These are phyloP conservation scores for Lactarius akahatsu DNA, from an alignment of 768 basidiomycete species.

Conservation along the genomic window DNA sequence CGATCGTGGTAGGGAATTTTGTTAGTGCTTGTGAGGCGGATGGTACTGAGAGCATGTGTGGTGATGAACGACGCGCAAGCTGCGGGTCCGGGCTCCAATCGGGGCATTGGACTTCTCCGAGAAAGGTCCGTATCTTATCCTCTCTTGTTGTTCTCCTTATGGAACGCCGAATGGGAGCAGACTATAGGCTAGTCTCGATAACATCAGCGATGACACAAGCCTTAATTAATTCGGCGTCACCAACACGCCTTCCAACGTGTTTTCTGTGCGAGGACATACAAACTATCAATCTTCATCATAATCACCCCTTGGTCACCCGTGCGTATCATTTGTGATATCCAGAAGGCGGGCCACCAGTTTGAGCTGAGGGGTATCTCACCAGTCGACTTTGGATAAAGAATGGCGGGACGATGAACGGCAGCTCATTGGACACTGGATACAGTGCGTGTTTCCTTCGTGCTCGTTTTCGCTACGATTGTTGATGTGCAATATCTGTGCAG, in stretches of 20 bases:
- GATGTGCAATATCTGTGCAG: too few relatives aligned
- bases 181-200: slow-evolving; percentile 49
- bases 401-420: slow-evolving; percentile 40
- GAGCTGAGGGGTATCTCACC: not conserved
- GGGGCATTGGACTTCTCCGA: slow-evolving; percentile 76
- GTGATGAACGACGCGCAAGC: slow-evolving; percentile 58
- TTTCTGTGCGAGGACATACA: slow-evolving; percentile 62
- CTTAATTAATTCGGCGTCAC: slow-evolving; percentile 58
- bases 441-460: slow-evolving; percentile 38
- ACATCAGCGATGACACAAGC: slow-evolving; percentile 49
- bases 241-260: slow-evolving; percentile 51
- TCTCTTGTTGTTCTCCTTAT: not conserved
- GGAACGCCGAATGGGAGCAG: slow-evolving; percentile 32
- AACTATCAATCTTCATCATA: slow-evolving; percentile 56
- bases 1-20: slow-evolving; percentile 35
- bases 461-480: not conserved
- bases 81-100: slow-evolving; percentile 70
- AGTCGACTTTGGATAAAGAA: slow-evolving; percentile 83
- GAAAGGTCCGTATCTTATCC: slow-evolving; percentile 38
- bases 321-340: slow-evolving; percentile 30
- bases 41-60: slow-evolving; percentile 25
- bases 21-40: not conserved
- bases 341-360: too few relatives aligned
- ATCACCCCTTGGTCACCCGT: slow-evolving; percentile 77
- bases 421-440: too few relatives aligned